A percentile compares a stretch with the other conserved stretches of the same genome.
Evolutionary conservation across 805 yeast species (phyloP).

Genomic region (Nakazawaea ishiwadae): DNA sequence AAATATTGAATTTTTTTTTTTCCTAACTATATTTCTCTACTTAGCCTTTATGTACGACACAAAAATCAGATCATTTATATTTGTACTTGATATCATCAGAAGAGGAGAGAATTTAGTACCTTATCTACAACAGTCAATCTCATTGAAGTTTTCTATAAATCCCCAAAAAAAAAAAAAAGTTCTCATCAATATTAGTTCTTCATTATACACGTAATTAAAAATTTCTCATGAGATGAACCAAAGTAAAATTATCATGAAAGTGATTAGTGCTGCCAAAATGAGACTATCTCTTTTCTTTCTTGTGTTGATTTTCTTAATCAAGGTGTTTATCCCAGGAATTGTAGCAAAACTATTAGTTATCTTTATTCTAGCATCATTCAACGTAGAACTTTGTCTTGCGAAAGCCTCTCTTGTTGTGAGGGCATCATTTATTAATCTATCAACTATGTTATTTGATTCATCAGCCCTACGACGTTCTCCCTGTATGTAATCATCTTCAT

Average conservation of each 20-base stretch:
- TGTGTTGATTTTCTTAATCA: constrained; percentile 78
- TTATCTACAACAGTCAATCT: too few relatives aligned
- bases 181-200: neutral
- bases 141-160: too few relatives aligned
- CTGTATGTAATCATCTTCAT: constrained; percentile 69
- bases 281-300: constrained; percentile 85
- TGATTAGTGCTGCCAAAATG: constrained; percentile 71
- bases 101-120: too few relatives aligned
- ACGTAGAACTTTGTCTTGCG: constrained; percentile 58
- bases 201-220: neutral
- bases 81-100: too few relatives aligned
- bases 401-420: constrained; percentile 87
- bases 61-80: too few relatives aligned
- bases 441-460: constrained; percentile 69
- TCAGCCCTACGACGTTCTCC: constrained; percentile 75
- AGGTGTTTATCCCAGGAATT: constrained; percentile 78
- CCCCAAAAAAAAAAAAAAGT: neutral
- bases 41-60: too few relatives aligned
- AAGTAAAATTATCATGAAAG: constrained; percentile 66
- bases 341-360: constrained; percentile 56
- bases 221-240: constrained; percentile 23
- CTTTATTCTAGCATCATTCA: constrained; percentile 60
- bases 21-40: too few relatives aligned
- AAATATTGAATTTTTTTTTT: too few relatives aligned
- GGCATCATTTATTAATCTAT: constrained; percentile 77